Percentiles rank a stretch among this genome's conserved stretches.
Conservation (phyloP, 371 early-diverging fungal genomes). For the Lichtheimia ramosa region DNA sequence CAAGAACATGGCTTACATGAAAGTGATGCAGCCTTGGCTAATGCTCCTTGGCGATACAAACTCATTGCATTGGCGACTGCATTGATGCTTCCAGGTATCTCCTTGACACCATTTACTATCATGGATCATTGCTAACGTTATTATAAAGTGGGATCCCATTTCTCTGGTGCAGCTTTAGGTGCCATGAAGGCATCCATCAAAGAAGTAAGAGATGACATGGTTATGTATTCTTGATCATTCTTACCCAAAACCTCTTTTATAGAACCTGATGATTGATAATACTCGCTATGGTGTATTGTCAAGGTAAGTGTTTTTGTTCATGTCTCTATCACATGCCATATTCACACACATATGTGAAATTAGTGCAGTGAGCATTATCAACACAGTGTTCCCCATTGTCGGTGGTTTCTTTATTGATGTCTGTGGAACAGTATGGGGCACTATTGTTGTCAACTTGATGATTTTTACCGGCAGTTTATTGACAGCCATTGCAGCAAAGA, state of each 20-base stretch:
- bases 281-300: constrained; percentile 56
- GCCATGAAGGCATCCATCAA: constrained; percentile 41
- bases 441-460: constrained; percentile 38
- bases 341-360: too few species aligned
- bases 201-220: constrained; percentile 15
- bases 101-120: not conserved
- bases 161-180: constrained; percentile 19
- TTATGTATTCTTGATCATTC: not conserved
- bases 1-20: constrained; percentile 8
- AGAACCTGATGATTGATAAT: constrained; percentile 44
- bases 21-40: constrained; percentile 37
- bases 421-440: constrained; percentile 55
- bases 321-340: constrained; percentile 2
- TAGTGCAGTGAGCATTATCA: constrained; percentile 42
- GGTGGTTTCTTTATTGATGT: constrained; percentile 52
- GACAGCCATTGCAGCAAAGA: constrained; percentile 45
- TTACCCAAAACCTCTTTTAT: not conserved
- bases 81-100: constrained; percentile 37
- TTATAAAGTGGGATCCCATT: constrained; percentile 20
- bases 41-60: constrained; percentile 45
- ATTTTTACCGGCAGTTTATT: constrained; percentile 48
- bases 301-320: constrained; percentile 37
- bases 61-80: constrained; percentile 37
- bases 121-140: not conserved
- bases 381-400: constrained; percentile 53